Base-by-base conservation (phyloP, 805 yeast genomes). In the Barnettozyma siamensis region DNA sequence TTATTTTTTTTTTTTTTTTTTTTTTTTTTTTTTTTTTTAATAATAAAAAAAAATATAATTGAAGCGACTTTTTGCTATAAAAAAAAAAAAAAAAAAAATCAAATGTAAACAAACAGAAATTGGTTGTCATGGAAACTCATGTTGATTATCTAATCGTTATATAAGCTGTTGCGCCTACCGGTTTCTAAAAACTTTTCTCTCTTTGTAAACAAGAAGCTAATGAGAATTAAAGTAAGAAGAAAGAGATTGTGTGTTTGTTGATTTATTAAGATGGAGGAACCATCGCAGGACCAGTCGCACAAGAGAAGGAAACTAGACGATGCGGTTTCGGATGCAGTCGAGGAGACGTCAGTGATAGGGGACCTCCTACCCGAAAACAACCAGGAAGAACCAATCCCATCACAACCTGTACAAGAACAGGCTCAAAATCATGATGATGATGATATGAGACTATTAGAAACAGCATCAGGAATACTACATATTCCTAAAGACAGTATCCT, bases 401-500 rank as follows among this genome's bases (percentile, higher is more conserved):
- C 24, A 29, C 18, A 29, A 29, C 7, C 13, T 29, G 10, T n/a
- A 6, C 12, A 31, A n/a, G 11, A 26, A 19, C 16, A 24, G 3
- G 31, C n/a, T n/a, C n/a, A n/a, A n/a, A n/a, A 10, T n/a, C 11
- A 24, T n/a, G 40, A 17, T 12, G 24, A 12, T 26, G 13, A 3
- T 4, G 31, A 15, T 34, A 21, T 21, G 24, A 6, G 9, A 21
- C 24, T 21, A 7, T 9, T 21, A 7, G 24, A 21, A 9, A 21
- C 24, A 21, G 24, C 6, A 7, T 21, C 24, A 6, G 24, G 24
- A 21, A 21, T 6, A 7, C n/a, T 52, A 7, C 36, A 45, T 2
- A 44, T 55, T 2, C 61, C 61, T 8, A 40, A 35, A 13, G 54
- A 51, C 33, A 54, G 58, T 4, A 51, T 46, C 1, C 51, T 55